Conservation (phyloP, 352 stramenopile genomes). For the Phytopythium mirpurense region DNA sequence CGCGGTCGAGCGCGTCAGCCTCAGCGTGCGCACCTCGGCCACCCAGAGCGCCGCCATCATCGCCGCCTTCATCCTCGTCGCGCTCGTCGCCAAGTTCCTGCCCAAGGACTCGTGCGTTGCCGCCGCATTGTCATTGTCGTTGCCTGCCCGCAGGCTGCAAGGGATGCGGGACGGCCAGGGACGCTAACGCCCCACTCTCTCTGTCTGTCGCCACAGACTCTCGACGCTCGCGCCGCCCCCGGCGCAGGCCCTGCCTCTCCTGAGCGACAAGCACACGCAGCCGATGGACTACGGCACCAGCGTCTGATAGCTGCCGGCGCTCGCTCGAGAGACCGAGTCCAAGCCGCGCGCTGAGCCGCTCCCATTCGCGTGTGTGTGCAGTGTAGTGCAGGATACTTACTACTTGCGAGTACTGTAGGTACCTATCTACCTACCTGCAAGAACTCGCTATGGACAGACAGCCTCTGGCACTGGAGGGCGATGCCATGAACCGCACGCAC, state of each 20-base stretch:
- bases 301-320: neutral
- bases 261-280: constrained; percentile 29
- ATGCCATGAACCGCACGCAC: too few relatives aligned
- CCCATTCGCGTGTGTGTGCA: too few relatives aligned
- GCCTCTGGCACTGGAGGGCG: too few relatives aligned
- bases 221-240: constrained; percentile 11
- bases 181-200: neutral
- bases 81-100: constrained; percentile 28
- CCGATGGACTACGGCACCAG: constrained; percentile 42
- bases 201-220: neutral
- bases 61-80: constrained; percentile 53
- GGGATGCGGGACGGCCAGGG: neutral
- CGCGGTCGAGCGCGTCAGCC: constrained; percentile 34
- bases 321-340: too few relatives aligned
- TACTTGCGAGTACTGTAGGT: too few relatives aligned
- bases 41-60: constrained; percentile 56
- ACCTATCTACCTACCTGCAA: too few relatives aligned
- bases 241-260: constrained; percentile 29
- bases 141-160: neutral
- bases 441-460: too few relatives aligned
- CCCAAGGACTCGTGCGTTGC: constrained; percentile 23
- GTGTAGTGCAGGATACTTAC: too few relatives aligned
- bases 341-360: too few relatives aligned
- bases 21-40: constrained; percentile 57
- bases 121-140: constrained; percentile 5